Base-by-base conservation (phyloP, 768 basidiomycete genomes). In the Dioszegia crocea region DNA sequence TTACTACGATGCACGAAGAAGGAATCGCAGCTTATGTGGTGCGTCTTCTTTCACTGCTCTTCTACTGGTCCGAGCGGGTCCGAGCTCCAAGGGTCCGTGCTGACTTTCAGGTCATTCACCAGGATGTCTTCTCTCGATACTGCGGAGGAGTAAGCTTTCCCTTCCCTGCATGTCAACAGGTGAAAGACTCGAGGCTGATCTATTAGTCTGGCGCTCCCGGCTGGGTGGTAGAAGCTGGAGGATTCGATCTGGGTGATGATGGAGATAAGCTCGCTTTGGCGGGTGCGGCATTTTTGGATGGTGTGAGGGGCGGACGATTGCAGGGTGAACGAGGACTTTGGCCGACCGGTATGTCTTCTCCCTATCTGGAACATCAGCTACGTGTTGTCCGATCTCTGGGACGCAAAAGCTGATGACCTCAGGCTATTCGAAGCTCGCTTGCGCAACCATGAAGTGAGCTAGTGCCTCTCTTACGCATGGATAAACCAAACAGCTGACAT, bases 121-220 rank as follows among this genome's bases (percentile, higher is more conserved):
- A 94, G 75, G 91, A 97, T 73, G 91, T 97, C 30, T 97, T 91
- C 89, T 94, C 91, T 0, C 85, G 94, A 3, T 93, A 92, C 67
- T 85, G 86, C 2, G 94, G 94, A 8, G 94, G 94, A 16, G 68
- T 74, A 36, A 66, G 71, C 61, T 23, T 2, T 6, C 41, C 5
- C 51, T 11, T 36, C 29, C 21, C 16, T 12, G 1, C 19, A 43
- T 46, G 2, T 53, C 2, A 44, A 31, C 27, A 9, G 36, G 3
- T 1, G 2, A 1, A n/a, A 2, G 6, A 10, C 24, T 16, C 38
- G 19, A 4, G 26, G 33, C 50, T 46, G 40, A 50, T 41, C 11
- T 24, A 12, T 6, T 29, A 74, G 43, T 94, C 91, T 1, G 94
- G 96, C 1, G 93, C 94, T 0, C 96, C 96, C 0, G 91, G 89